phyloP scores from a whole-genome alignment of 192 early-diverging fungal genomes.

The Backusella tarrabulga region DNA sequence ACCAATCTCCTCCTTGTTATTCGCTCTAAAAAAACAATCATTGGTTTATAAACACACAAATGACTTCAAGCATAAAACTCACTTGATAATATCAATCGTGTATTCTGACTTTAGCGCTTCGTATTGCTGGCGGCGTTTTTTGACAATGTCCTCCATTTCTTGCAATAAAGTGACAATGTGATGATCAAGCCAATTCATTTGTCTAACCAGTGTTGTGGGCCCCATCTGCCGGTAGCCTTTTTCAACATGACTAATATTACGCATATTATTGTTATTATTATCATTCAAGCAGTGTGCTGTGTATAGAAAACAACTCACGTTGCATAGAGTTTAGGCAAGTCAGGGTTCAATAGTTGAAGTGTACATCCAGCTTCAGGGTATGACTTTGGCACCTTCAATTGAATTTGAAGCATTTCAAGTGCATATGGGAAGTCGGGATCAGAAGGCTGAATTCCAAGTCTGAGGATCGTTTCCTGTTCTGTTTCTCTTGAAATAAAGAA shows the following conservation, averaged over 20 bases:
- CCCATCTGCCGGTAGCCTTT: slow-evolving; percentile 41
- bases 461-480: slow-evolving; percentile 17
- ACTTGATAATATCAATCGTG: not conserved
- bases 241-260: slow-evolving; percentile 47
- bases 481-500: not conserved
- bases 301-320: slow-evolving; percentile 23
- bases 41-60: not conserved
- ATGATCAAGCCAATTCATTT: slow-evolving; percentile 61
- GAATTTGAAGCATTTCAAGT: slow-evolving; percentile 56
- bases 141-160: not conserved
- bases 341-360: slow-evolving; percentile 43
- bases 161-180: slow-evolving; percentile 63
- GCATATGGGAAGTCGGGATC: slow-evolving; percentile 87
- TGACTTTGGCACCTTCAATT: slow-evolving; percentile 52
- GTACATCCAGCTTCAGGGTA: slow-evolving; percentile 46
- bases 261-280: slow-evolving; percentile 16
- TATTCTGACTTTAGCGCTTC: slow-evolving; percentile 5
- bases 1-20: not conserved
- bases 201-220: slow-evolving; percentile 34
- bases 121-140: not conserved
- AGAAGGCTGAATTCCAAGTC: slow-evolving; percentile 36
- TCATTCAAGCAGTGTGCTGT: not conserved
- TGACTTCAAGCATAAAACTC: not conserved
- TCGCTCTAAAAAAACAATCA: not conserved
- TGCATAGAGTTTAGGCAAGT: slow-evolving; percentile 49